A percentile compares a stretch with the other conserved stretches of the same genome.
phyloP scores from a whole-genome alignment of 805 yeast species.

The Ogataea neopini region DNA sequence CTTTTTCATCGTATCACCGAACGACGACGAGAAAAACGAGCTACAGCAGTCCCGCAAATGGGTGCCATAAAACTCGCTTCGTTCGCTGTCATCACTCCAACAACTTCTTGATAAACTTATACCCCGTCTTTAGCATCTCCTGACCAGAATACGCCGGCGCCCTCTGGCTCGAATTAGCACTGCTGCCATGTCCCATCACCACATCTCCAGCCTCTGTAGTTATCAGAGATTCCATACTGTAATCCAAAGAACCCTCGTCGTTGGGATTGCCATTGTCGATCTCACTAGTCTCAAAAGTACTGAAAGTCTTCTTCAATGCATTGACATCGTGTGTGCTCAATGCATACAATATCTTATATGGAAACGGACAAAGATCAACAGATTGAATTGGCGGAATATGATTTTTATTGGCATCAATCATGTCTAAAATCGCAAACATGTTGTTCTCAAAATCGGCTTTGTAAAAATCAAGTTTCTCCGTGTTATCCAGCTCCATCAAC shows the following conservation, averaged over 20 bases:
- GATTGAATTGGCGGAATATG: constrained; percentile 78
- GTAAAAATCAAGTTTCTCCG: constrained; percentile 25
- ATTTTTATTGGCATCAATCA: constrained; percentile 56
- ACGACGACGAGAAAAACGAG: too few species aligned
- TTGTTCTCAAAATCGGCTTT: constrained; percentile 42
- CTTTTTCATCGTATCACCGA: too few species aligned
- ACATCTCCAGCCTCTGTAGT: constrained; percentile 30
- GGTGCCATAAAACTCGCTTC: background rate
- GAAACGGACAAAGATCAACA: constrained; percentile 67
- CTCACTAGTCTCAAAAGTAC: constrained; percentile 20
- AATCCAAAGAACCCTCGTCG: constrained; percentile 15
- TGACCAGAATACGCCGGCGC: constrained; percentile 28
- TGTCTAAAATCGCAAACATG: constrained; percentile 48
- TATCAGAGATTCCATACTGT: constrained; percentile 31
- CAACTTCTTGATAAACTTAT: constrained; percentile 42
- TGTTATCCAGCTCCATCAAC: constrained; percentile 17
- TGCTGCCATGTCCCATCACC: constrained; percentile 18
- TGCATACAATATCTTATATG: constrained; percentile 41
- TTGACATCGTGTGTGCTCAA: constrained; percentile 28
- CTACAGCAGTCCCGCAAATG: too few species aligned
- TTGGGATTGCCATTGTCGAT: constrained; percentile 6
- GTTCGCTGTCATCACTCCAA: constrained; percentile 17
- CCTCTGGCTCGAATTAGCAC: constrained; percentile 6
- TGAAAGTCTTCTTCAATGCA: constrained; percentile 30
- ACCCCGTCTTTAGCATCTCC: constrained; percentile 36